Base-by-base conservation (phyloP, 495 filamentous ascomycete species). In the Apodospora peruviana region DNA sequence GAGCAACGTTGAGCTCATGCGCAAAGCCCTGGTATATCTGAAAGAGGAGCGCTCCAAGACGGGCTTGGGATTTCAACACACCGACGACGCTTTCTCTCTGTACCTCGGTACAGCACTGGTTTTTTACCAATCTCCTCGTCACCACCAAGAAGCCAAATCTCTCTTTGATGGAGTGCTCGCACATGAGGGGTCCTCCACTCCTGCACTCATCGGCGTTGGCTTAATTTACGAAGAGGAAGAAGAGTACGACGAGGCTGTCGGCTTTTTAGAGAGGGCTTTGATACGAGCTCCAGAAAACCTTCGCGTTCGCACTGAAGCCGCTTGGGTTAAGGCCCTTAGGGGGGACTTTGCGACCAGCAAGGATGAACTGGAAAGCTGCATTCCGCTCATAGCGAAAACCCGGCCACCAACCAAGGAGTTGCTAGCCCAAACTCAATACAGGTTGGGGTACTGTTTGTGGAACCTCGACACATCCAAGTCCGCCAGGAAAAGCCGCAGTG, bases 141-240 rank as follows among this genome's bases (percentile, higher is more conserved):
- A 97, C 53, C 93, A 97, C 57, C 72, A 80, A 20, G 91, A 97
- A 70, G 94, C 93, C 2, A 90, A 86, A 56, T 55, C 51, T 11
- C 75, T 95, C 9, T 99, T 99, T 53, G 82, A 93, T 51, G 71
- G 72, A 8, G 86, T 96, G 1, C 74, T 99, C 0, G 66, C 77
- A 36, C 78, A 84, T 29, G 87, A 88, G 40, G 74, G 81, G 8
- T 77, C 73, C 2, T 89, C 86, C 2, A 90, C 88, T 5, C 69
- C 80, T 38, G 93, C 89, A 35, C 72, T 98, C 29, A 85, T 97
- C 42, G 93, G 93, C 2, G 80, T 96, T 43, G 93, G 93, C 9
- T 66, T 96, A 20, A 90, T 98, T 25, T 81, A 90, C 35, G 88
- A 96, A 67, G 91, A 96, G 51, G 88, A 96, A 56, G 86, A 94